These are phyloP conservation scores for Auricularia cornea DNA, from an alignment of 768 basidiomycete genomes.

Conservation along the genomic window DNA sequence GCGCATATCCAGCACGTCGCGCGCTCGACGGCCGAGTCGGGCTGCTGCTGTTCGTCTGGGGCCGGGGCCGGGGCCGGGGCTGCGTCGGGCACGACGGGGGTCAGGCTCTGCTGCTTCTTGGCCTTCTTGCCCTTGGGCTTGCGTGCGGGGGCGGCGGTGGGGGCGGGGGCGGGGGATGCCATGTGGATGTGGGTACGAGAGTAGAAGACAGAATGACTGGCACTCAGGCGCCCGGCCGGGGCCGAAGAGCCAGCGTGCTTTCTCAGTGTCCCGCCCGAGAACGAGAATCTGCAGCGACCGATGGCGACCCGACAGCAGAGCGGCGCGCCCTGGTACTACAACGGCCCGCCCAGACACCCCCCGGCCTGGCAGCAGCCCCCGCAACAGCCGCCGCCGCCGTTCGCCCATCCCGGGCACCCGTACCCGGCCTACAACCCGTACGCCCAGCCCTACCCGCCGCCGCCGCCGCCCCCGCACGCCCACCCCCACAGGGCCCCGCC, in stretches of 20 bases:
- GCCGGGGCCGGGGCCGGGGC: neutral
- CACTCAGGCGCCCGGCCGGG: too few relatives aligned
- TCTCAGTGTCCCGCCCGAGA: too few relatives aligned
- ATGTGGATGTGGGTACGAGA: neutral
- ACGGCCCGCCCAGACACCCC: neutral
- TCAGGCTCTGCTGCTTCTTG: neutral
- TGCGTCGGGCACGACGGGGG: neutral
- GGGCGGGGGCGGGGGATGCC: neutral
- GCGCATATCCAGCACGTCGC: constrained; percentile 84
- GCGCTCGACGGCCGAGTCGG: neutral
- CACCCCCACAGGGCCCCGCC: constrained; percentile 20
- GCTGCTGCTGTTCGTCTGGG: neutral
- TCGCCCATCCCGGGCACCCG: constrained; percentile 23
- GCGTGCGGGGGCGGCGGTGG: neutral
- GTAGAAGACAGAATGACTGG: neutral
- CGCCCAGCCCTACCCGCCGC: constrained; percentile 30
- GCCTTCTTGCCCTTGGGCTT: neutral
- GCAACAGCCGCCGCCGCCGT: constrained; percentile 26
- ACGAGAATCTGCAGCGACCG: too few relatives aligned
- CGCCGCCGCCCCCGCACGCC: constrained; percentile 27
- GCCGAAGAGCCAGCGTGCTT: too few relatives aligned
- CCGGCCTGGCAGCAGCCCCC: constrained; percentile 16
- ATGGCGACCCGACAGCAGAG: too few relatives aligned
- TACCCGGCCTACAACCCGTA: constrained; percentile 16
- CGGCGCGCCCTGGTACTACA: neutral